Evolutionary conservation across 768 basidiomycete genomes (phyloP), one percentile per base, ranked within the genome.

Genomic region (Boletellus emodensis): DNA sequence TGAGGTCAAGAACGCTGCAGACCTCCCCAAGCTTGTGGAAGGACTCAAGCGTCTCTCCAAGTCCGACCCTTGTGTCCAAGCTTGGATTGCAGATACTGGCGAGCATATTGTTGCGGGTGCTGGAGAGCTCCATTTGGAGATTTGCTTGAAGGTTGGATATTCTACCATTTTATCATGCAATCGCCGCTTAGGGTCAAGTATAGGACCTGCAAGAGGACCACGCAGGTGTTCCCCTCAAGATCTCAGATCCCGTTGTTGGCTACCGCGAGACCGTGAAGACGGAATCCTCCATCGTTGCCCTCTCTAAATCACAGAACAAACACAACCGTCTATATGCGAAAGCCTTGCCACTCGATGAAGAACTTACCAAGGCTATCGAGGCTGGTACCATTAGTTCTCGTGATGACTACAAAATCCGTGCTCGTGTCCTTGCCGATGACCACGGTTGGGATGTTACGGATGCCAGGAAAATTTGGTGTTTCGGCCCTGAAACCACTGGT

Each of bases 221-320:
- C 69, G 96, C 96, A 61, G 95, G 95, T 78, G 93, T 99, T 54
- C 96, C 96, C 50, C 87, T 99, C 71, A 96, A 95, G 79, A 89
- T 92, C 61, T 98, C 96, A 32, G 91, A 95, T 72, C 92, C 91
- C 60, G 95, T 99, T 69, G 95, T 99, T 61, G 89, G 87, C 44
- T 98, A 97, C 77, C 82, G 93, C 71, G 96, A 98, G 80, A 97
- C 96, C 13, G 94, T 99, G 70, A 92, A 86, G 74, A 73, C 92
- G 46, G 94, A 98, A 74, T 98, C 96, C 6, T 83, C 85, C 44
- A 98, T 98, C 61, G 86, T 91, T 60, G 96, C 96, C 26, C 79
- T 99, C 35, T 98, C 96, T 52, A 99, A 99, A 73, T 98, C 96
- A 18, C 96, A 97, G 76, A 98, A 99, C 82, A 99, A 98, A 81